Base-by-base conservation (phyloP, 2,329 filamentous ascomycete genomes). In the Ophiostoma sp. region DNA sequence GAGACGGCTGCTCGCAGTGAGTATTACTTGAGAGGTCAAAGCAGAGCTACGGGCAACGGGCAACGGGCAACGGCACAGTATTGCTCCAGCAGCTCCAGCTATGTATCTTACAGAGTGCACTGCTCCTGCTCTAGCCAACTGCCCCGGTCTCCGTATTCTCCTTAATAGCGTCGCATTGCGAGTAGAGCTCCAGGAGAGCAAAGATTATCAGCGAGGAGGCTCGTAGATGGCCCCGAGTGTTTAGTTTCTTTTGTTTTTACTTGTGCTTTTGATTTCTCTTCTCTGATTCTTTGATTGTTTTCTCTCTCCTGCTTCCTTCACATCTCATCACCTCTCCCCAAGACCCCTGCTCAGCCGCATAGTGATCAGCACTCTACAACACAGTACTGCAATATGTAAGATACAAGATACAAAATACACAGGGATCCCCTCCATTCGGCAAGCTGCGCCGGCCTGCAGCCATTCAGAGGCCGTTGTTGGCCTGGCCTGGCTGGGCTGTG, bases 211-310 rank as follows among this genome's bases (percentile, higher is more conserved):
- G 44, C n/a, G 41, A 20, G 41, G 0, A 48, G 44, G 44, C 15
- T 48, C 36, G 36, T 39, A 1, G 44, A 48, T 15, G 20, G 44
- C 44, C n/a, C 17, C 7, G 20, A 20, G 3, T 67, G 73, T 77
- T n/a, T 69, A 39, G 15, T 60, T 52, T 20, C 13, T 67, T 10
- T 52, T 48, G 48, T 13, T n/a, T 39, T 48, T 64, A 23, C 27
- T 31, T 31, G 1, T 31, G 27, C 27, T 31, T 20, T 60, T 48
- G 6, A 5, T 35, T 60, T 27, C 13, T 60, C n/a, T 3, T 60
- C 57, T 62, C 20, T 17, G 8, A 17, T 20, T 62, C 27, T 11
- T 17, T 64, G 4, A 33, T 27, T n/a, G 41, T 27, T n/a, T 64
- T 33, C 31, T 15, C 7, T 27, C n/a, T 15, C 23, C 57, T 41